Conservation (phyloP, 176 grass and related monocot species). For the Carex kokanica region DNA sequence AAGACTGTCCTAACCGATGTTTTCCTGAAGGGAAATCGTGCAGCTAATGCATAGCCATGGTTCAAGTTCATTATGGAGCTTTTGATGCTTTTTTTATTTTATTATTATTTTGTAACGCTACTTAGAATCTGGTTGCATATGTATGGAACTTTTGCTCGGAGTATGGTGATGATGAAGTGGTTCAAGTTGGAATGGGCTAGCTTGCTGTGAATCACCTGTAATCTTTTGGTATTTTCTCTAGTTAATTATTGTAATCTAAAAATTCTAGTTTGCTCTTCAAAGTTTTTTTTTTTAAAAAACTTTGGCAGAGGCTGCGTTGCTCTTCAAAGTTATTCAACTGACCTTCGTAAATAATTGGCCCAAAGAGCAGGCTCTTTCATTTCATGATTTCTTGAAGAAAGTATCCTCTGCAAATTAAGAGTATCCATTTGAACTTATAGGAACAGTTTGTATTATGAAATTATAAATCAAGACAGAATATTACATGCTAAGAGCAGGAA, state of each 20-base stretch:
- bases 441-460: too few species aligned
- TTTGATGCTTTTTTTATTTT: not conserved
- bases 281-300: too few species aligned
- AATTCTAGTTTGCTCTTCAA: not conserved
- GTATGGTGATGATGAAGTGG: not conserved
- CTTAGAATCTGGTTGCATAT: not conserved
- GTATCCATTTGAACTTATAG: too few species aligned
- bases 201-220: not conserved
- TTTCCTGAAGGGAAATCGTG: slow-evolving; percentile 25
- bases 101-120: not conserved
- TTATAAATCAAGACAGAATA: too few species aligned
- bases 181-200: not conserved
- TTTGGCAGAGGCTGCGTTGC: too few species aligned
- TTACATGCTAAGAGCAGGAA: too few species aligned
- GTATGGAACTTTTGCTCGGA: not conserved
- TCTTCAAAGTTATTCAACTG: too few species aligned
- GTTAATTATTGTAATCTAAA: not conserved
- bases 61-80: not conserved
- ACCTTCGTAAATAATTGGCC: too few species aligned
- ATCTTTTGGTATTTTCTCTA: not conserved
- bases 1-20: slow-evolving; percentile 49
- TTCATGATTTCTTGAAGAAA: too few species aligned
- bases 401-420: too few species aligned
- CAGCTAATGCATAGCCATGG: not conserved
- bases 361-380: too few species aligned